Evolutionary conservation across 108 stramenopile genomes (phyloP), one percentile per base, ranked within the genome.

Genomic region (Skeletonema costatum): DNA sequence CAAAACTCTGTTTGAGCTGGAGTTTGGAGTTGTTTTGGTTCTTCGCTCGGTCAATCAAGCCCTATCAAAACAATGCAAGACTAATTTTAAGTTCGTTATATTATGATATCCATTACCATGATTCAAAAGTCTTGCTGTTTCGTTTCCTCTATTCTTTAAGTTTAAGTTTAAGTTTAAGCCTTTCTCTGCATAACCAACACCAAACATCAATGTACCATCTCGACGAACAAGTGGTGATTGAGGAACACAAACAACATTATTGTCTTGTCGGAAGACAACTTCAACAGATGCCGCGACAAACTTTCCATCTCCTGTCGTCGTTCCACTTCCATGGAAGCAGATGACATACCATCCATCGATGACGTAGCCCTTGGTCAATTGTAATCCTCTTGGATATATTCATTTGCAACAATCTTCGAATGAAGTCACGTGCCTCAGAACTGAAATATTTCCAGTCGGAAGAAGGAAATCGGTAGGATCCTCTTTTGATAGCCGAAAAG

Each of bases 371-470:
- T 62, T 74, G 32, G 66, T 60, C 67, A 10, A 77, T 76, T 6
- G 80, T 77, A 66, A 85, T 80, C 29, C 87, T 66, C 41, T 71
- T 50, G 12, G 30, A 9, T 13, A 69, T 65, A 68, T 87, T 85
- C 21, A 75, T 71, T 35, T 76, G 60, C 46, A 87, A 60, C 17
- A 87, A 63, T 25, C 59, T 33, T 41, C n/a, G 19, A 14, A 86
- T 73, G 32, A 88, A 80, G 35, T 84, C 78, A 32, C 80, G 64
- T 36, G 87, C 87, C 35, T 56, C 68, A 19, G 29, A 21, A 12
- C 67, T 66, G 4, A 86, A 74, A 44, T 74, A 41, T 44, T 44
- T 39, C 84, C 84, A 87, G 58, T 87, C 81, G 5, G 71, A 53
- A 5, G 35, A 60, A 32, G 68, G 74, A 31, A 83, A 83, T 35